phyloP scores from a whole-genome alignment of 148 eudicot genomes.

The Dysphania ambrosioides region DNA sequence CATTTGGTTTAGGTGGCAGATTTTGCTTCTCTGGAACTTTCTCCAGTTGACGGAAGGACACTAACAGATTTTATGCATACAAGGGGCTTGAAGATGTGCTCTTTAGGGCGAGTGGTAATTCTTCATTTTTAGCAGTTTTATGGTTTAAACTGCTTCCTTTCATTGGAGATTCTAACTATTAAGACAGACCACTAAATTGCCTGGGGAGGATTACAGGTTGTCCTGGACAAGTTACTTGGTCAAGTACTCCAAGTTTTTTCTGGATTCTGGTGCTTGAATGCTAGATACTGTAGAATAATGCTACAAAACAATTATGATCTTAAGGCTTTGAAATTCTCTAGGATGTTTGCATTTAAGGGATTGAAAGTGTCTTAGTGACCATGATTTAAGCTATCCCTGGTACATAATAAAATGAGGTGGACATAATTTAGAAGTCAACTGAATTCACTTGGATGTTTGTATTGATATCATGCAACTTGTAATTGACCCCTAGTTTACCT shows the following conservation, averaged over 20 bases:
- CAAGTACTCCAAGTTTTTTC: neutral
- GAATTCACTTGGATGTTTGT: neutral
- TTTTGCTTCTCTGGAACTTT: slow-evolving; percentile 93
- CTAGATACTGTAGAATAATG: neutral
- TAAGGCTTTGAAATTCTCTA: neutral
- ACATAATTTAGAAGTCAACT: neutral
- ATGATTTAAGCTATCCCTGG: neutral
- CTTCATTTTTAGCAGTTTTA: slow-evolving; percentile 1
- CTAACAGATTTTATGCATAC: slow-evolving; percentile 96
- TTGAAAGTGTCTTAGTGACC: neutral
- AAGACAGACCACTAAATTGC: too few species aligned
- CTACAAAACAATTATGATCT: neutral
- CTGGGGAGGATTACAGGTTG: neutral
- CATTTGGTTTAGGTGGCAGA: slow-evolving; percentile 68
- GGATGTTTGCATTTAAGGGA: neutral
- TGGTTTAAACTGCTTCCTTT: neutral
- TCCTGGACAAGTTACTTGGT: neutral
- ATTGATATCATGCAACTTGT: neutral
- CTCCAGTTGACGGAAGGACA: slow-evolving; percentile 97
- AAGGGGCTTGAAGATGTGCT: slow-evolving; percentile 83
- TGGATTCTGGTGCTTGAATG: neutral
- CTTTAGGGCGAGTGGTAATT: slow-evolving; percentile 85
- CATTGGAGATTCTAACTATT: too few species aligned
- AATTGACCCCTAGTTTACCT: neutral
- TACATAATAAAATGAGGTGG: neutral